Percentiles rank a stretch among this genome's conserved stretches.
Evolutionary conservation across 805 yeast species (phyloP).

Genomic region (Schwanniomyces occidentalis): DNA sequence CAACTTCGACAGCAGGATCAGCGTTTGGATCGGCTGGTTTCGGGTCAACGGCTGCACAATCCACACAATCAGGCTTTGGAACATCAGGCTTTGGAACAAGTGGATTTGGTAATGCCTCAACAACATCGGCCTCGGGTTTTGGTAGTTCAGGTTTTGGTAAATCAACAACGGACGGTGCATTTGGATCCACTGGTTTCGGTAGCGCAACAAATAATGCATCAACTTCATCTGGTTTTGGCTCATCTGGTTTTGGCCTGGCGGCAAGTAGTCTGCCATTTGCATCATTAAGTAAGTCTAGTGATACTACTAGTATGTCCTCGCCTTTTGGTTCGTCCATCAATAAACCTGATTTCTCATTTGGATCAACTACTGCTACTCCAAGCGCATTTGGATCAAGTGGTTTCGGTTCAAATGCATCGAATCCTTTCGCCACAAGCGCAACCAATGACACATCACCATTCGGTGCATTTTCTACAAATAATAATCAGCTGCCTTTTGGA

Average conservation of each 20-base stretch:
- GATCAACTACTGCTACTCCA: constrained; percentile 4
- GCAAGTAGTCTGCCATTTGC: constrained; percentile 1
- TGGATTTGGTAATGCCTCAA: constrained; percentile 10
- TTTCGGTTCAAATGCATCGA: constrained; percentile 8
- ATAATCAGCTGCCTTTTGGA: constrained; percentile 2
- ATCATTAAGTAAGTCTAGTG: too few species aligned
- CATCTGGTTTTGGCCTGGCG: constrained; percentile 7
- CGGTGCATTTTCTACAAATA: constrained; percentile 9
- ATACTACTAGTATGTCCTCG: too few species aligned
- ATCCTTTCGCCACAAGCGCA: constrained; percentile 7
- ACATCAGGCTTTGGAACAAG: constrained; percentile 15
- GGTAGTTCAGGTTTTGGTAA: constrained; percentile 9
- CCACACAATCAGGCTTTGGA: constrained; percentile 9
- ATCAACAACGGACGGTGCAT: constrained; percentile 3
- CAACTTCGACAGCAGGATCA: constrained; percentile 7
- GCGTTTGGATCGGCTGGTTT: constrained; percentile 14
- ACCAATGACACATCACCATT: constrained; percentile 10
- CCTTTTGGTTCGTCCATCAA: not conserved
- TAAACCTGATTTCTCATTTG: constrained; percentile 1
- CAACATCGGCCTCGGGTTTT: constrained; percentile 10
- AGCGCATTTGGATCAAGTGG: constrained; percentile 13
- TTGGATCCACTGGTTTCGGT: constrained; percentile 9
- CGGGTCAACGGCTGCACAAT: constrained; percentile 7
- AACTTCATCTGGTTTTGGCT: constrained; percentile 5
- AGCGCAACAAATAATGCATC: constrained; percentile 3